Percentiles rank a stretch among this genome's conserved stretches.
These are phyloP conservation scores for Rhizodiscina lignyota DNA, from an alignment of 495 filamentous ascomycete genomes.

Conservation along the genomic window DNA sequence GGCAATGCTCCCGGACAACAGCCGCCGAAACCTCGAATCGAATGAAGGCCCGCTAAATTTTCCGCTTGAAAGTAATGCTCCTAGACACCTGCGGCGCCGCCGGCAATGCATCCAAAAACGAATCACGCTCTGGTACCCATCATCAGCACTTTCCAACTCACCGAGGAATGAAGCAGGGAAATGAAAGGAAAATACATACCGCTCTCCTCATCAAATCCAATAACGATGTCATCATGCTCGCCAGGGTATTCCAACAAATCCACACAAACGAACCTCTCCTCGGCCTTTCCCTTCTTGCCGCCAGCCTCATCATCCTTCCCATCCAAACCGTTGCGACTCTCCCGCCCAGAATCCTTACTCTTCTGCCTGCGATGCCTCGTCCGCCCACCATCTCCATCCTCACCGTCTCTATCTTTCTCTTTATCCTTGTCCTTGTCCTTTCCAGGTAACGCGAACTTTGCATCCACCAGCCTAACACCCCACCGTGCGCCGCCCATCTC, in stretches of 20 bases:
- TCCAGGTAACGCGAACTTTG: conserved; percentile 67
- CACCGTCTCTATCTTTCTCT: conserved; percentile 12
- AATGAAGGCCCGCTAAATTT: too few species aligned
- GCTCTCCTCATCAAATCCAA: conserved; percentile 60
- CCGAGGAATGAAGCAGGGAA: too few species aligned
- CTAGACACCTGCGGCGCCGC: conserved; percentile 13
- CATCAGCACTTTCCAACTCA: conserved; percentile 10
- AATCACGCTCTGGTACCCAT: conserved; percentile 15
- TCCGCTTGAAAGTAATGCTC: conserved; percentile 17
- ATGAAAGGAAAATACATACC: conserved; percentile 37
- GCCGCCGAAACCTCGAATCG: too few species aligned
- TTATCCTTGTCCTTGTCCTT: conserved; percentile 11
- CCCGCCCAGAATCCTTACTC: conserved; percentile 31
- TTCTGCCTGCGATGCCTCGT: conserved; percentile 4
- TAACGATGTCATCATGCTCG: conserved; percentile 78
- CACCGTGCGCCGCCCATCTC: too few species aligned
- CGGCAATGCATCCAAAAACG: conserved; percentile 19
- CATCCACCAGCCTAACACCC: conserved; percentile 64
- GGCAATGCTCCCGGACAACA: too few species aligned
- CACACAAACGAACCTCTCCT: conserved; percentile 57
- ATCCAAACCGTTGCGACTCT: too few species aligned
- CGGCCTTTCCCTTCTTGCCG: too few species aligned
- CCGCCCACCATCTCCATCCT: too few species aligned
- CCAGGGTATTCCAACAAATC: conserved; percentile 77
- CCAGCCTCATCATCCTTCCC: too few species aligned